Percentiles rank a stretch among this genome's conserved stretches.
These are phyloP conservation scores for Chlamydomonas applanata DNA, from an alignment of 139 green algal genomes.

Conservation along the genomic window DNA sequence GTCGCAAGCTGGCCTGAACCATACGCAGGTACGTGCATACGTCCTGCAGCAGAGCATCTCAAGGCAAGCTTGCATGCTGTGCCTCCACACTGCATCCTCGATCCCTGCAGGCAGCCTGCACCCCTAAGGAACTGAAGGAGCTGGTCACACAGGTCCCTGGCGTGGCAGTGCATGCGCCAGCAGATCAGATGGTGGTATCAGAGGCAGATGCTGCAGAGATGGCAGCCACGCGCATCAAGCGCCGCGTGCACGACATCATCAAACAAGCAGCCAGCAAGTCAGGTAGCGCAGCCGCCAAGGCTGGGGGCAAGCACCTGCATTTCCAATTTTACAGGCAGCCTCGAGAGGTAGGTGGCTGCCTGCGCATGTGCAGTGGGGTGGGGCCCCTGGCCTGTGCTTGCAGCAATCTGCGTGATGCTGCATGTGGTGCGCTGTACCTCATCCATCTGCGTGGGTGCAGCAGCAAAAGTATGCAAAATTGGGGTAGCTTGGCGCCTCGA, in stretches of 20 bases:
- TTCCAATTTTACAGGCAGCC: constrained; percentile 79
- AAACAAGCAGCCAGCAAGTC: constrained; percentile 16
- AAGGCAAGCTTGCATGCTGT: background rate
- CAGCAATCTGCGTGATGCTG: too few relatives aligned
- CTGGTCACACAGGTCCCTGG: constrained; percentile 59
- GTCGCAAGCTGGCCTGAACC: background rate
- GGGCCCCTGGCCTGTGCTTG: background rate
- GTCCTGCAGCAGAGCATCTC: background rate
- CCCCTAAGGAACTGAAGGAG: constrained; percentile 95
- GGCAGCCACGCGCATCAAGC: constrained; percentile 57
- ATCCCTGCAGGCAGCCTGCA: constrained; percentile 88
- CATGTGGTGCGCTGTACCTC: background rate
- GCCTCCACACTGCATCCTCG: too few relatives aligned
- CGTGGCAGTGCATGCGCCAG: constrained; percentile 33
- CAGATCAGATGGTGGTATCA: constrained; percentile 37
- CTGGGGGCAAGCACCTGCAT: constrained; percentile 38
- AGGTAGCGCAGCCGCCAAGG: too few relatives aligned
- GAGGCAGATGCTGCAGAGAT: constrained; percentile 51
- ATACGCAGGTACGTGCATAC: too few relatives aligned
- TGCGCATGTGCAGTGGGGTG: background rate
- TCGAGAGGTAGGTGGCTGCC: constrained; percentile 45
- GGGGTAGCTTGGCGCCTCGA: too few relatives aligned
- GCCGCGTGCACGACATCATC: constrained; percentile 65
- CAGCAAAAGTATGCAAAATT: too few relatives aligned
- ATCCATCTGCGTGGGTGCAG: too few relatives aligned